Percentiles rank a stretch among this genome's conserved stretches.
These are phyloP conservation scores for Pyrenophora seminiperda DNA, from an alignment of 2,329 filamentous ascomycete species.

Conservation along the genomic window DNA sequence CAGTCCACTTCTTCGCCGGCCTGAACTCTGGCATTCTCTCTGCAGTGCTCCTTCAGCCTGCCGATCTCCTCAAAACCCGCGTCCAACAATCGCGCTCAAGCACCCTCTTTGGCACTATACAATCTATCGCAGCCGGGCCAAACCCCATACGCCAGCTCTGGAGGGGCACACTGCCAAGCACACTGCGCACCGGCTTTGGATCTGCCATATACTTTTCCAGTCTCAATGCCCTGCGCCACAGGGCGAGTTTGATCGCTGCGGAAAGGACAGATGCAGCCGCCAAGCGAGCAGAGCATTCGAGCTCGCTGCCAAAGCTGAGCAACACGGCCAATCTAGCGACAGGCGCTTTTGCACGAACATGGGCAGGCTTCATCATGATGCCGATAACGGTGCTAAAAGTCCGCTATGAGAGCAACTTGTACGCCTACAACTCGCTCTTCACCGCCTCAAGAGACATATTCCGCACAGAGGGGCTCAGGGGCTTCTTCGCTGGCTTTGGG, in stretches of 20 bases:
- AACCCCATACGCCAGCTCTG: conserved; percentile 77
- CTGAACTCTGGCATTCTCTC: conserved; percentile 85
- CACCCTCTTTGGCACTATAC: conserved; percentile 70
- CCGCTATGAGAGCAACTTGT: conserved; percentile 87
- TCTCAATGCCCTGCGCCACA: conserved; percentile 80
- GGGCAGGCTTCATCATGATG: conserved; percentile 91
- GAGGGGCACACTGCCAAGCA: conserved; percentile 90
- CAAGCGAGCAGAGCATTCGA: conserved; percentile 56
- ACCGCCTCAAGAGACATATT: conserved; percentile 77
- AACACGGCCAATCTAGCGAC: conserved; percentile 85
- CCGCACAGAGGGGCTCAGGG: conserved; percentile 72
- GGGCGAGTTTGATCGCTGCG: conserved; percentile 52
- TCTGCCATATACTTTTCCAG: conserved; percentile 93
- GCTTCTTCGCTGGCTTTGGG: conserved; percentile 92
- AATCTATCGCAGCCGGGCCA: conserved; percentile 69
- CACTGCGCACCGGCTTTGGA: conserved; percentile 90
- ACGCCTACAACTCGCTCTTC: conserved; percentile 77
- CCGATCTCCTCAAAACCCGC: conserved; percentile 94
- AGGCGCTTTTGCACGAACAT: conserved; percentile 80
- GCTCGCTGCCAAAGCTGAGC: conserved; percentile 78
- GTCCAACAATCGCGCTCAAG: conserved; percentile 83
- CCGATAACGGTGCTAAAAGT: conserved; percentile 96
- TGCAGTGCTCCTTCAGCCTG: conserved; percentile 88
- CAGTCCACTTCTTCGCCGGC: conserved; percentile 83
- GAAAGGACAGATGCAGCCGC: conserved; percentile 19